These are phyloP conservation scores for Colletotrichum magnum DNA, from an alignment of 2,329 filamentous ascomycete species.

Conservation along the genomic window DNA sequence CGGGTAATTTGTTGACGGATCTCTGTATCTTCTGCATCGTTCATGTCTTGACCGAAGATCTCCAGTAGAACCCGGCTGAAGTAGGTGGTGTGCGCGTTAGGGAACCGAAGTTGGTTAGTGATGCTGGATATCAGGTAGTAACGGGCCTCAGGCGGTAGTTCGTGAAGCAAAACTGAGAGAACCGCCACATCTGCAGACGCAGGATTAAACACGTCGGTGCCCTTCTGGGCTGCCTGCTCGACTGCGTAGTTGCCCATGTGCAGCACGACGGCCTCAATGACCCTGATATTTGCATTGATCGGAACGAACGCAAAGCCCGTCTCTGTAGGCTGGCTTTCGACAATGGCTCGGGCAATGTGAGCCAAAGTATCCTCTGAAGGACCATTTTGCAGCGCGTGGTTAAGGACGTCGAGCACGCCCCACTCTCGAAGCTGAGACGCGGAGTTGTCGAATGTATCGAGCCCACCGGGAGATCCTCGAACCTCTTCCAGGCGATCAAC, in stretches of 20 bases:
- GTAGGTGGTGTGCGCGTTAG: conserved; percentile 91
- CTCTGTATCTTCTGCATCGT: conserved; percentile 81
- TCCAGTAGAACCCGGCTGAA: conserved; percentile 90
- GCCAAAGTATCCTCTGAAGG: conserved; percentile 81
- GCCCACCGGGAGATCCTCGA: conserved; percentile 75
- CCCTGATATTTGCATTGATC: conserved; percentile 76
- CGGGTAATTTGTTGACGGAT: conserved; percentile 93
- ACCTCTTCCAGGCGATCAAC: conserved; percentile 83
- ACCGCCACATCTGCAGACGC: conserved; percentile 78
- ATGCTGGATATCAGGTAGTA: conserved; percentile 90
- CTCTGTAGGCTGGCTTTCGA: conserved; percentile 68
- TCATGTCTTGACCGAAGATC: conserved; percentile 83
- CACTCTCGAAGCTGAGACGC: conserved; percentile 65
- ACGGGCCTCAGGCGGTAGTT: conserved; percentile 81
- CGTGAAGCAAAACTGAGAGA: conserved; percentile 82
- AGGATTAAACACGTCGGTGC: conserved; percentile 74
- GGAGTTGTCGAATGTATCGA: conserved; percentile 67
- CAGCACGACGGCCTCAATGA: conserved; percentile 87
- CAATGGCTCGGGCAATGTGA: conserved; percentile 81
- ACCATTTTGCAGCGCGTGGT: conserved; percentile 72
- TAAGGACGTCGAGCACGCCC: conserved; percentile 72
- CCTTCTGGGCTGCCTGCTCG: conserved; percentile 69
- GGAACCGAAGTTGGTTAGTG: conserved; percentile 91
- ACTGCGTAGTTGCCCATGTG: conserved; percentile 85
- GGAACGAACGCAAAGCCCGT: conserved; percentile 77